Percentiles rank a stretch among this genome's conserved stretches.
These are phyloP conservation scores for Yamadazyma mexicana DNA, from an alignment of 1,139 yeast genomes.

Conservation along the genomic window DNA sequence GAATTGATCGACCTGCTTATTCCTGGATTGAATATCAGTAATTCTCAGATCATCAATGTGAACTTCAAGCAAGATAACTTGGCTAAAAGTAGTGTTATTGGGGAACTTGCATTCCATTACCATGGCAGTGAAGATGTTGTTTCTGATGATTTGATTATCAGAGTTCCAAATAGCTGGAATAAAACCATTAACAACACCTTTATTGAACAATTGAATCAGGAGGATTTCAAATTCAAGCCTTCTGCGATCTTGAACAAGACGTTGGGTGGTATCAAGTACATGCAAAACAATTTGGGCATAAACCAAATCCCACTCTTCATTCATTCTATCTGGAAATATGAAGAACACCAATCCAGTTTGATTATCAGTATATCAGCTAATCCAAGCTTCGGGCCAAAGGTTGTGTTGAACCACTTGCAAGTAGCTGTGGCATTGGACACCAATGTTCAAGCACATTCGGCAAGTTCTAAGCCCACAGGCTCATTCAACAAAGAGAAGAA, in stretches of 20 bases:
- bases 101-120: constrained; percentile 79
- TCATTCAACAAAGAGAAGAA: constrained; percentile 81
- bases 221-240: constrained; percentile 32
- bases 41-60: constrained; percentile 82
- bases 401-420: constrained; percentile 59
- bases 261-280: constrained; percentile 73
- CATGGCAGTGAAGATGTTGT: constrained; percentile 24
- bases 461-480: constrained; percentile 89
- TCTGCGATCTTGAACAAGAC: constrained; percentile 52
- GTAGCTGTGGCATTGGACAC: constrained; percentile 61
- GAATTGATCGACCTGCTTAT: constrained; percentile 49
- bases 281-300: constrained; percentile 34
- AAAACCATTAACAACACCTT: constrained; percentile 45
- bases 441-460: constrained; percentile 56
- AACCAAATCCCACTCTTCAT: constrained; percentile 65
- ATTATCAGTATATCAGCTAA: constrained; percentile 68
- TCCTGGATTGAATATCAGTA: constrained; percentile 71
- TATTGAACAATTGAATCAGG: constrained; percentile 33
- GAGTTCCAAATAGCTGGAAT: constrained; percentile 34
- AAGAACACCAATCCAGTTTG: constrained; percentile 79
- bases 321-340: constrained; percentile 87
- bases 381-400: constrained; percentile 42
- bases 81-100: constrained; percentile 60
- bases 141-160: constrained; percentile 20
- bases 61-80: constrained; percentile 65